phyloP scores from a whole-genome alignment of 2,329 filamentous ascomycete species.

The Fusarium vanettenii region DNA sequence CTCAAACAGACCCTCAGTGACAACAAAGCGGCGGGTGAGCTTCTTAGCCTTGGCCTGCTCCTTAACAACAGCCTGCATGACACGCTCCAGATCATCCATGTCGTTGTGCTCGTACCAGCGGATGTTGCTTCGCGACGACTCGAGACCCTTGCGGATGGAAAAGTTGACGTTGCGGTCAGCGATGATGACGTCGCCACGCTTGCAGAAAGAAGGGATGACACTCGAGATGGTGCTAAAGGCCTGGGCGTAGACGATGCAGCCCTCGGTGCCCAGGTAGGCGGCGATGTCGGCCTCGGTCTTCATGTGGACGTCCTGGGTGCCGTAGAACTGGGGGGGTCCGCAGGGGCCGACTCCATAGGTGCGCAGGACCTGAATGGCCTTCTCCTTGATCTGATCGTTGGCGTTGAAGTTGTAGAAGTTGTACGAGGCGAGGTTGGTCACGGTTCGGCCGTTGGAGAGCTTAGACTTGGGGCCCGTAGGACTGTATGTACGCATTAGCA shows the following conservation, averaged over 20 bases:
- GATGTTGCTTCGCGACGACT: conserved; percentile 91
- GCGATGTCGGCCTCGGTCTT: conserved; percentile 96
- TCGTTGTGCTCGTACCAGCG: conserved; percentile 97
- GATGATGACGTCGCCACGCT: conserved; percentile 96
- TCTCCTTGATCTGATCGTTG: conserved; percentile 93
- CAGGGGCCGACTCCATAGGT: conserved; percentile 98
- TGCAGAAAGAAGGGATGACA: conserved; percentile 96
- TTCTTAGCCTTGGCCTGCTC: conserved; percentile 88
- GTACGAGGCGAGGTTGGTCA: conserved; percentile 92
- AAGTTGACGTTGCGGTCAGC: conserved; percentile 95
- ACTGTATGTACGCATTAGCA: conserved; percentile 15
- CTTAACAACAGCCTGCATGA: conserved; percentile 85
- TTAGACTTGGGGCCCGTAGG: conserved; percentile 92
- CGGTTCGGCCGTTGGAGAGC: conserved; percentile 87
- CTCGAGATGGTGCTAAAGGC: conserved; percentile 97
- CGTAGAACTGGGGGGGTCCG: conserved; percentile 97
- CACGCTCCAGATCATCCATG: conserved; percentile 90
- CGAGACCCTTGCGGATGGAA: conserved; percentile 91
- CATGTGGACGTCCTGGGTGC: conserved; percentile 98
- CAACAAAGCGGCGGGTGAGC: conserved; percentile 91
- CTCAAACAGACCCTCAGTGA: conserved; percentile 95
- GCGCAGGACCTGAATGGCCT: conserved; percentile 91
- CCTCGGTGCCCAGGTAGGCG: conserved; percentile 85
- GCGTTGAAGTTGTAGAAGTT: conserved; percentile 98
- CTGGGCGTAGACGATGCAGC: conserved; percentile 95